Percentiles rank a stretch among this genome's conserved stretches.
Conservation (phyloP, 257 asterid genomes). For the Solanum okadae region DNA sequence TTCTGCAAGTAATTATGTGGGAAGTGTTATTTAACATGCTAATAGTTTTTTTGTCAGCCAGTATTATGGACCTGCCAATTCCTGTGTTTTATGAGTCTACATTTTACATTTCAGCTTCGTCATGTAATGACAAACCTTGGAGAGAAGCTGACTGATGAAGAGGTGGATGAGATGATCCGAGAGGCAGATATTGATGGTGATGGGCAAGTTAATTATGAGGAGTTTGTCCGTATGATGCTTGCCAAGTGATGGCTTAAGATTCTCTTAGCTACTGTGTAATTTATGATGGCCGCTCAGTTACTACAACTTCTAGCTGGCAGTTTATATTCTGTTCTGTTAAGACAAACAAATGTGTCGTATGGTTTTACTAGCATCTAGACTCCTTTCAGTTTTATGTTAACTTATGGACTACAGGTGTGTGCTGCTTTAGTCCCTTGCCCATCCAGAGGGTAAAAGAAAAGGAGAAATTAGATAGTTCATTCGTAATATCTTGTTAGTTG, state of each 20-base stretch:
- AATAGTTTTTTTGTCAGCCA: background rate
- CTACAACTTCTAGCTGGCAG: background rate
- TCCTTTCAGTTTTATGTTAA: background rate
- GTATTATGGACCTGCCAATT: background rate
- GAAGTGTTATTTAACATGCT: background rate
- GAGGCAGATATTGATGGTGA: slow-evolving; percentile 56
- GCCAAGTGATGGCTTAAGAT: slow-evolving; percentile 20
- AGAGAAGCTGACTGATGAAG: slow-evolving; percentile 54
- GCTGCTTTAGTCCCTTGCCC: background rate
- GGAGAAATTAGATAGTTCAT: background rate
- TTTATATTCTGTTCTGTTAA: background rate
- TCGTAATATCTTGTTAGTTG: background rate
- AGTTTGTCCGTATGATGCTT: slow-evolving; percentile 52
- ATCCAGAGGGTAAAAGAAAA: background rate
- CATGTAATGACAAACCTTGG: slow-evolving; percentile 54
- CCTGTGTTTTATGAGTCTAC: background rate
- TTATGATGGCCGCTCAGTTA: background rate
- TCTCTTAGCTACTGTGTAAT: background rate
- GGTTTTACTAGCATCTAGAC: background rate
- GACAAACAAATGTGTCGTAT: background rate
- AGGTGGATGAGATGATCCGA: slow-evolving; percentile 47
- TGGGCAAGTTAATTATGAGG: slow-evolving; percentile 47
- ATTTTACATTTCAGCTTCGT: slow-evolving; percentile 28
- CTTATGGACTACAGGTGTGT: background rate
- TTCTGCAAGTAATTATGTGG: background rate